These are phyloP conservation scores for Moniliophthora roreri DNA, from an alignment of 1,284 basidiomycete species.

Conservation along the genomic window DNA sequence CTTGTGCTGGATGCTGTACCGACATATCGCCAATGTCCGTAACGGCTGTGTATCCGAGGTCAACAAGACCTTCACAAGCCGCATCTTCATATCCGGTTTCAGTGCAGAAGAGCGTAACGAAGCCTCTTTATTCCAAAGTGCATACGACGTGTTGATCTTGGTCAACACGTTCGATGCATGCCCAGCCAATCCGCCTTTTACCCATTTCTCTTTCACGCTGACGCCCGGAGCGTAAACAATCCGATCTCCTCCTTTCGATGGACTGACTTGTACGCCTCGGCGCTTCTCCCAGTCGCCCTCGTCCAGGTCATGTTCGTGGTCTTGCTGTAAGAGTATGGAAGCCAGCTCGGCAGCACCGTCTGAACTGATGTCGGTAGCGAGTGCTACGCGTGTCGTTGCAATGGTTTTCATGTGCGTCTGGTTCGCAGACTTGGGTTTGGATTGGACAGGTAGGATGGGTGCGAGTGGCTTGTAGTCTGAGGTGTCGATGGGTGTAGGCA, in stretches of 20 bases:
- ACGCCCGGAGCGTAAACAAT: neutral
- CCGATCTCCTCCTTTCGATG: neutral
- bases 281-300: neutral
- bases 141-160: neutral
- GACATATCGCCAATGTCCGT: neutral
- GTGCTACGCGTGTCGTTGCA: conserved; percentile 1
- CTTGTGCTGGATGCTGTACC: neutral
- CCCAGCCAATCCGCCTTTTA: neutral
- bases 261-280: conserved; percentile 1
- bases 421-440: neutral
- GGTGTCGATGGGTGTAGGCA: neutral
- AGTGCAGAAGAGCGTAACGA: neutral
- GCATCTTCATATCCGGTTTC: conserved; percentile 1
- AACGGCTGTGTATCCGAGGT: neutral
- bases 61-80: neutral
- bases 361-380: neutral
- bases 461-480: neutral
- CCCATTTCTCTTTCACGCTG: neutral
- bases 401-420: neutral
- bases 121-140: neutral
- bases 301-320: neutral
- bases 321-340: neutral
- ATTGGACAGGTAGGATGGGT: neutral
- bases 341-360: conserved; percentile 2
- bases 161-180: neutral